Conservation (phyloP, 2,329 filamentous ascomycete species). For the Stemphylium vesicarium region DNA sequence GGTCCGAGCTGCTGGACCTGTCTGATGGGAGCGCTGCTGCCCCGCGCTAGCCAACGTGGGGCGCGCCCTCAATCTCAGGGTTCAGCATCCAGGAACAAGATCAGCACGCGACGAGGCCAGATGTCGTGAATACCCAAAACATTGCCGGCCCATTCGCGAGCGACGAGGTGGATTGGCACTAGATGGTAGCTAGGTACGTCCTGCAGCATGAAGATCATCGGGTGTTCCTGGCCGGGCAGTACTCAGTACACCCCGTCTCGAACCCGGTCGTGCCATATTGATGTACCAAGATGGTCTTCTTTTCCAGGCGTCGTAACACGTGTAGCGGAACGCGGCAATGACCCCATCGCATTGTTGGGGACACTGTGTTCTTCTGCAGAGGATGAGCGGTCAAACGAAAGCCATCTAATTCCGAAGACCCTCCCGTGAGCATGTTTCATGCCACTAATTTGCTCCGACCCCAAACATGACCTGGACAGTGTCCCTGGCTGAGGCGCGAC, state of each 20-base stretch:
- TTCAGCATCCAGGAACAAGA: conserved; percentile 15
- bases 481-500: conserved; percentile 31
- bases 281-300: too few relatives aligned
- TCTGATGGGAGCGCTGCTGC: conserved; percentile 5
- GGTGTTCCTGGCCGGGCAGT: neutral
- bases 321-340: neutral
- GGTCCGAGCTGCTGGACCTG: neutral
- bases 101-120: neutral
- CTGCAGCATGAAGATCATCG: neutral
- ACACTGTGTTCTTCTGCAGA: conserved; percentile 13
- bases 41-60: conserved; percentile 19
- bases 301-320: neutral
- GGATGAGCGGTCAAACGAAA: neutral
- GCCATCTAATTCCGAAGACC: neutral
- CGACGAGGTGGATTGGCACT: too few relatives aligned
- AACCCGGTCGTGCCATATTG: too few relatives aligned
- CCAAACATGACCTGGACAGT: conserved; percentile 14
- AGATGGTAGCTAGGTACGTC: too few relatives aligned
- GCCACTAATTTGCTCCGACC: conserved; percentile 27
- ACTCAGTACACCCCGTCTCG: neutral
- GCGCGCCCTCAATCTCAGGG: conserved; percentile 8
- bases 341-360: neutral
- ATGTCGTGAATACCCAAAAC: too few relatives aligned
- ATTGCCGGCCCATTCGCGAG: neutral
- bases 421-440: conserved; percentile 45